Base-by-base conservation (phyloP, 352 stramenopile species). In the Stramenopiles sp. region DNA sequence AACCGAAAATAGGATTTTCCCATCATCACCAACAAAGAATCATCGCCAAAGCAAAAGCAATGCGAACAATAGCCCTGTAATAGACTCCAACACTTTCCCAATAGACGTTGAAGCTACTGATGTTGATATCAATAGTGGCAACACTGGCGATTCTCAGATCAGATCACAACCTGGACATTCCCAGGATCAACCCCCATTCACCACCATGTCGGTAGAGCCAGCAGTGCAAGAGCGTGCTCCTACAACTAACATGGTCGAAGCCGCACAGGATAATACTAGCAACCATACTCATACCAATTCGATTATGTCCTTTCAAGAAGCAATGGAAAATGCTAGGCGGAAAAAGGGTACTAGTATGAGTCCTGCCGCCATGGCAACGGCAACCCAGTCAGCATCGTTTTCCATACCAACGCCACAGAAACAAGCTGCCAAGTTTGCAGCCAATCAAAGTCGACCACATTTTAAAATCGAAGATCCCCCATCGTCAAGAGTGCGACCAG, bases 401-500 rank as follows among this genome's bases (percentile, higher is more conserved):
- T 55, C 39, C 4, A 55, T 55, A 55, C 14, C 39, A 55, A 55
- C 39, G 14, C 39, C 39, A 55, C 39, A 14, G 39, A 55, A 55
- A 14, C 39, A 55, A 55, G 39, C 39, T 14, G 39, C 39, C 14
- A 78, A 4, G 14, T 78, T 78, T 14, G 71, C 71, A 33, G 71
- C 71, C 4, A 78, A 78, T 14, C 71, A 78, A 78, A 78, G 14
- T 31, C 71, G 71, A 14, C 31, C 71, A 33, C 4, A 78, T 33
- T 78, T 78, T 78, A 78, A 78, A 78, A 78, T 78, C 31, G 71
- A 78, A 78, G 71, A 78, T 33, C 71, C 71, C 8, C 4, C 4
- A 55, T 55, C 39, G 4, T 55, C 39, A 55, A 55, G 39, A 55
- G 39, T 55, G 14, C 4, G 14, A 55, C 39, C 39, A 55, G 14